Base-by-base conservation (phyloP, 176 grass and related monocot species). In the Oryza longistaminata region DNA sequence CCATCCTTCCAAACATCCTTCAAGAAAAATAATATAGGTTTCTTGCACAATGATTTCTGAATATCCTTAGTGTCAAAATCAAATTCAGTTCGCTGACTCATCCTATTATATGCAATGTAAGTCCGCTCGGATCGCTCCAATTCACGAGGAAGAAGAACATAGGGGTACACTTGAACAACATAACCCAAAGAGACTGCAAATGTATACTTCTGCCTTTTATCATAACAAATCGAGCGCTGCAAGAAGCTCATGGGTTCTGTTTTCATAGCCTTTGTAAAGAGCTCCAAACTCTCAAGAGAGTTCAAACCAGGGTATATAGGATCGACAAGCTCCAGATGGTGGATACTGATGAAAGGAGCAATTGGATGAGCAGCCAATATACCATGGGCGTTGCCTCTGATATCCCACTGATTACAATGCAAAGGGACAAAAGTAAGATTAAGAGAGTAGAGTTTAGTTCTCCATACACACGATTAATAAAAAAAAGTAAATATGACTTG, bases 61-160 rank as follows among this genome's bases (percentile, higher is more conserved):
- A 83, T 68, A 82, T 96, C 96, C 78, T 87, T 94, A 58, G 96
- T 99, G 82, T 99, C 96, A 85, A 99, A 94, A 81, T 99, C 96
- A 49, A 94, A 99, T 78, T 99, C 96, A 31, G 10, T 90, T 87
- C 78, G 93, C 15, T 90, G 82, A 64, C 71, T 84, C 78, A 89
- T 85, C 84, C 71, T 96, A 76, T 99, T 96, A 80, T 92, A 96
- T 81, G 90, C 88, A 84, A 85, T 79, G 29, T 92, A 99, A 34
- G 96, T 99, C 82, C 77, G 61, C 74, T 99, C 91, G 0, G 96
- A 99, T 53, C 75, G 83, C 78, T 99, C 96, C 73, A 99, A 52
- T 68, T 94, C 93, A 29, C 75, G 84, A 73, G 96, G 96, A 79
- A 90, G 91, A 85, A 99, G 61, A 83, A 96, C 71, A 73, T 83